phyloP scores from a whole-genome alignment of 148 eudicot species.

The Spergularia marina region DNA sequence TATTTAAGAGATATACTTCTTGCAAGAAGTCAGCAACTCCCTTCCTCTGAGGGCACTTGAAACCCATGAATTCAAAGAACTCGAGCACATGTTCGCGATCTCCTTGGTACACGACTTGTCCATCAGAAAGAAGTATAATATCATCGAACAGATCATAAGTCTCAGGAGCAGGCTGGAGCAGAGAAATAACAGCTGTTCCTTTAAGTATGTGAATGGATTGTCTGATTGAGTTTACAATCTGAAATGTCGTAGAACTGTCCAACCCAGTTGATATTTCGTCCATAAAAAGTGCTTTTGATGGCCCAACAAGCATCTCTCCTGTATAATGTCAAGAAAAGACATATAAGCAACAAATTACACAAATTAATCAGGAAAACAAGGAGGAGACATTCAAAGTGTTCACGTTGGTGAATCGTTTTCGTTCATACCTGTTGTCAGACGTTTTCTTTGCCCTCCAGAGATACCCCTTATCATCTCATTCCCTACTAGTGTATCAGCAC shows the following conservation, averaged over 20 bases:
- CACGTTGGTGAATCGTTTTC: not conserved
- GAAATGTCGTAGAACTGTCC: constrained; percentile 90
- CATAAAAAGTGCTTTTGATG: constrained; percentile 83
- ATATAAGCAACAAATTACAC: not conserved
- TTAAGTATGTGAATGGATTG: constrained; percentile 77
- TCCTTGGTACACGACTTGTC: constrained; percentile 82
- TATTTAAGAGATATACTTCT: constrained; percentile 45
- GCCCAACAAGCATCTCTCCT: constrained; percentile 96
- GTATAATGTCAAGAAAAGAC: constrained; percentile 12
- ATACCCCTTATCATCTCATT: constrained; percentile 86
- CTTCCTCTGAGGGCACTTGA: constrained; percentile 85
- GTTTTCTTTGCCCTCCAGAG: constrained; percentile 79
- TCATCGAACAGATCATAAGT: constrained; percentile 81
- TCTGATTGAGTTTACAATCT: constrained; percentile 74
- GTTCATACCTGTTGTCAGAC: constrained; percentile 72
- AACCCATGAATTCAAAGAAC: constrained; percentile 83
- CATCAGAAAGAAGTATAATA: constrained; percentile 79
- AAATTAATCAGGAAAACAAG: not conserved
- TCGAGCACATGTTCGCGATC: constrained; percentile 76
- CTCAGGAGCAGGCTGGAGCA: constrained; percentile 91
- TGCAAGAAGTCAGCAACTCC: constrained; percentile 90
- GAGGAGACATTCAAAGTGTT: not conserved
- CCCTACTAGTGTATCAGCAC: constrained; percentile 82
- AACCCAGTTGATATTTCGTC: constrained; percentile 92
- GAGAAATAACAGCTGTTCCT: constrained; percentile 79